Conservation (phyloP, 768 basidiomycete species). For the Tulasnella sp. region DNA sequence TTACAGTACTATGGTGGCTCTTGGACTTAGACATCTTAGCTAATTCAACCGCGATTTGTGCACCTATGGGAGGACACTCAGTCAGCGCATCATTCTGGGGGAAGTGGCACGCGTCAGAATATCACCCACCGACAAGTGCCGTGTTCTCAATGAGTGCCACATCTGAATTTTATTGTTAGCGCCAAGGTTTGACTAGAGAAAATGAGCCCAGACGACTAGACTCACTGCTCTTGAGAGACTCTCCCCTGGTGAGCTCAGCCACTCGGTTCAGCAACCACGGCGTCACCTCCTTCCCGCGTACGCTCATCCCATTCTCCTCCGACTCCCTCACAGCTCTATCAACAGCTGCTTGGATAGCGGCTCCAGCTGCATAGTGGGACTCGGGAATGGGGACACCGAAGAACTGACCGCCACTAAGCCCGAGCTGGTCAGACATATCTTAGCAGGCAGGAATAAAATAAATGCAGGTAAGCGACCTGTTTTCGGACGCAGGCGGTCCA, state of each 20-base stretch:
- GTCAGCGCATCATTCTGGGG: slow-evolving; percentile 1
- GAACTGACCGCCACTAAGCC: slow-evolving; percentile 62
- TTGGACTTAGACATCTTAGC: slow-evolving; percentile 33
- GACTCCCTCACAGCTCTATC: slow-evolving; percentile 79
- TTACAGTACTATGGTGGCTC: neutral
- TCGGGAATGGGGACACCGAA: slow-evolving; percentile 87
- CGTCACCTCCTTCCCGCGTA: slow-evolving; percentile 79
- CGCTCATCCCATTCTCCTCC: slow-evolving; percentile 65
- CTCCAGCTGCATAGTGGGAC: slow-evolving; percentile 54
- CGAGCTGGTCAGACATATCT: slow-evolving; percentile 64
- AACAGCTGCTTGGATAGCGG: slow-evolving; percentile 59
- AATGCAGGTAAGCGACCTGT: neutral
- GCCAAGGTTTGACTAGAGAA: neutral
- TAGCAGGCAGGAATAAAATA: neutral
- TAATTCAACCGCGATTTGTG: slow-evolving; percentile 68
- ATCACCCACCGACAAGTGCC: slow-evolving; percentile 61
- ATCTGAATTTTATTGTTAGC: slow-evolving; percentile 28
- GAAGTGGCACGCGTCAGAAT: too few species aligned
- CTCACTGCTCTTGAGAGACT: slow-evolving; percentile 62
- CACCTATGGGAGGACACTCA: slow-evolving; percentile 38
- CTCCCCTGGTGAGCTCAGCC: slow-evolving; percentile 63
- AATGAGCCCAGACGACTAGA: too few species aligned
- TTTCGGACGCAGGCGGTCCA: slow-evolving; percentile 4
- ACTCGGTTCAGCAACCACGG: slow-evolving; percentile 88
- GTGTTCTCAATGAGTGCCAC: slow-evolving; percentile 85